phyloP scores from a whole-genome alignment of 1,139 yeast genomes.

The Arxiozyma telluris region DNA sequence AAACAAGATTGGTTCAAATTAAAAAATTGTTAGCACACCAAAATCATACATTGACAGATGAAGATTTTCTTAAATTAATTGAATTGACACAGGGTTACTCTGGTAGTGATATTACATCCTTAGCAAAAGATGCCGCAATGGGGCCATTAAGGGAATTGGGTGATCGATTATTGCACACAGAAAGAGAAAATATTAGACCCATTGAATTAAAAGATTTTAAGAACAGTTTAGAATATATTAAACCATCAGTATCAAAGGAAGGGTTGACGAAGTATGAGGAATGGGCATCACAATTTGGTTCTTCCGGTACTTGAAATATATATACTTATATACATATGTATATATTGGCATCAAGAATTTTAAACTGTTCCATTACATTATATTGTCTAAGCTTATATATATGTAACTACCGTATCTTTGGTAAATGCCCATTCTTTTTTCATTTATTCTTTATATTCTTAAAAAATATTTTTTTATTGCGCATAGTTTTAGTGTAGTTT shows the following conservation, averaged over 20 bases:
- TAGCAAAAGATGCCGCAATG: conserved; percentile 98
- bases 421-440: not conserved
- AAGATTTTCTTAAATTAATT: conserved; percentile 54
- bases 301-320: conserved; percentile 63
- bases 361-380: too few relatives aligned
- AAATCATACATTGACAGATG: conserved; percentile 58
- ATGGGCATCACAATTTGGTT: conserved; percentile 87
- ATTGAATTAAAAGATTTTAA: conserved; percentile 68
- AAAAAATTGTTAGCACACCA: conserved; percentile 63
- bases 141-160: conserved; percentile 91
- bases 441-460: too few relatives aligned
- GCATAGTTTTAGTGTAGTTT: too few relatives aligned
- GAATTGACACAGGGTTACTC: conserved; percentile 70
- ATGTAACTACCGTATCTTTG: not conserved
- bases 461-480: too few relatives aligned
- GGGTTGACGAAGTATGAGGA: conserved; percentile 74
- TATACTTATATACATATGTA: not conserved
- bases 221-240: conserved; percentile 67
- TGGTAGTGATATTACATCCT: conserved; percentile 90
- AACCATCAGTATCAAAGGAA: conserved; percentile 86
- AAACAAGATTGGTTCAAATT: conserved; percentile 70
- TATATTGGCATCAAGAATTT: too few relatives aligned
- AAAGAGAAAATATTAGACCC: conserved; percentile 79
- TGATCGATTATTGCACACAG: conserved; percentile 73
- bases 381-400: too few relatives aligned